These are phyloP conservation scores for Francoa sonchifolia DNA, from an alignment of 441 rosid species.

Conservation along the genomic window DNA sequence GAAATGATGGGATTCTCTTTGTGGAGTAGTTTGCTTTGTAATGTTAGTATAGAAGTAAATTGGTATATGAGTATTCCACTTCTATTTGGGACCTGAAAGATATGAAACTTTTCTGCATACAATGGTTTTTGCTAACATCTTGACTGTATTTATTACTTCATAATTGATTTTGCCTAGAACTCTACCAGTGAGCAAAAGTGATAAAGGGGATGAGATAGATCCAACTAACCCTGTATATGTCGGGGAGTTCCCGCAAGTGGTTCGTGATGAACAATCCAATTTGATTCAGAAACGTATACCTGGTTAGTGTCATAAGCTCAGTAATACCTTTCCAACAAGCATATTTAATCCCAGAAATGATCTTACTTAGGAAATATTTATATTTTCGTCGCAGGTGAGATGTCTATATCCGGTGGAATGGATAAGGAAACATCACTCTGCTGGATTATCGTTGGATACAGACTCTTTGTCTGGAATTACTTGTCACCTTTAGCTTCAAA, in stretches of 20 bases:
- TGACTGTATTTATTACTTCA: too few species aligned
- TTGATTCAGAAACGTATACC: conserved; percentile 34
- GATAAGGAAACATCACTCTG: conserved; percentile 61
- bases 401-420: conserved; percentile 61
- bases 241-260: conserved; percentile 73
- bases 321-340: background rate
- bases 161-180: conserved; percentile 35
- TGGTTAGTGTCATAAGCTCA: conserved; percentile 36
- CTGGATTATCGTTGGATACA: conserved; percentile 64
- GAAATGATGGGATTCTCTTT: too few species aligned
- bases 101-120: too few species aligned
- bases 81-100: too few species aligned
- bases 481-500: conserved; percentile 38
- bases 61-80: too few species aligned
- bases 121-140: background rate
- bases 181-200: conserved; percentile 34
- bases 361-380: conserved; percentile 11
- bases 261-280: conserved; percentile 60
- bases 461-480: conserved; percentile 66
- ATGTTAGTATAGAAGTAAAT: too few species aligned
- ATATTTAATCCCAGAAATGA: conserved; percentile 3
- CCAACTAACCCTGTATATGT: conserved; percentile 76
- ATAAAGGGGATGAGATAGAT: conserved; percentile 38
- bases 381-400: conserved; percentile 35
- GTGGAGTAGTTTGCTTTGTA: too few species aligned